Evolutionary conservation across 169 alveolate genomes (phyloP).

Genomic region (Ophryocystis elektroscirrha): DNA sequence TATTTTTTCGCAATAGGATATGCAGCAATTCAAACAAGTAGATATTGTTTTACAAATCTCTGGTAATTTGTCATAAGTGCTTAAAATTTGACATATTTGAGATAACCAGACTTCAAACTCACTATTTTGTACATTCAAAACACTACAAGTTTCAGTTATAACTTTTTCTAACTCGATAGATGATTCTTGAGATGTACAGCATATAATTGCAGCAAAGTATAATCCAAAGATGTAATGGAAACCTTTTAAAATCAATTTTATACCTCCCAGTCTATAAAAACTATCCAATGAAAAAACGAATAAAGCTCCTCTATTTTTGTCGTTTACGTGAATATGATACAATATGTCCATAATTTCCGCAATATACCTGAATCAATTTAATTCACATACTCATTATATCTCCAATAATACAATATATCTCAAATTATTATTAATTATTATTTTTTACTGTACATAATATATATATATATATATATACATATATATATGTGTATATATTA

Average conservation of each 20-base stretch:
- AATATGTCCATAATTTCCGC: constrained; percentile 14
- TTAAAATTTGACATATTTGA: too few species aligned
- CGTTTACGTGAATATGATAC: constrained; percentile 14
- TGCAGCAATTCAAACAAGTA: constrained; percentile 9
- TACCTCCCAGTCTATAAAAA: constrained; percentile 14
- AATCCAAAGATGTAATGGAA: constrained; percentile 8
- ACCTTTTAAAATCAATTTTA: constrained; percentile 3
- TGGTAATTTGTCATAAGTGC: too few species aligned
- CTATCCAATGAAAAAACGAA: constrained; percentile 9
- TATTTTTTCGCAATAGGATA: constrained; percentile 7
- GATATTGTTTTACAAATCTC: too few species aligned
- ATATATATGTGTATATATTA: too few species aligned
- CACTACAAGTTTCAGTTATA: constrained; percentile 2
- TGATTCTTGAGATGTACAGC: too few species aligned
- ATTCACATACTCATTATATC: constrained; percentile 2
- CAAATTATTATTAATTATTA: too few species aligned
- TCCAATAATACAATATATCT: too few species aligned
- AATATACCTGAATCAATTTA: constrained; percentile 2
- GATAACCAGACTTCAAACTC: background rate
- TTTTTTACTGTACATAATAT: too few species aligned
- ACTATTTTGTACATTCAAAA: background rate
- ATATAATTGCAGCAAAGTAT: constrained; percentile 7
- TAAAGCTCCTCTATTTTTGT: constrained; percentile 9
- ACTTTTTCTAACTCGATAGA: too few species aligned
- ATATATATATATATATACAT: too few species aligned